Conservation (phyloP, 1,139 yeast species). For the Sugiyamaella sp. region DNA sequence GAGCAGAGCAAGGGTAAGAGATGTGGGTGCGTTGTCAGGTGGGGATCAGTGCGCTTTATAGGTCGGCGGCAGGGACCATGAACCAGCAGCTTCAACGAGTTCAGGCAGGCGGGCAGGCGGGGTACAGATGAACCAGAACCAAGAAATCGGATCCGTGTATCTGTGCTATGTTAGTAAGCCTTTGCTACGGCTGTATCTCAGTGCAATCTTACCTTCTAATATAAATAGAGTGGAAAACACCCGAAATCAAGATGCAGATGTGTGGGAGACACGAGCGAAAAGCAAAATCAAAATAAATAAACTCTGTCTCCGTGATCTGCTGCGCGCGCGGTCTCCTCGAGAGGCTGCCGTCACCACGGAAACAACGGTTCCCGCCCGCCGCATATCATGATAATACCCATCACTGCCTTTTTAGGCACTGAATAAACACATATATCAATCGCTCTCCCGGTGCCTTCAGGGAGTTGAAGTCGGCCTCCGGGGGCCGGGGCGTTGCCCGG, state of each 20-base stretch:
- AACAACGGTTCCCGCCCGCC: slow-evolving; percentile 1
- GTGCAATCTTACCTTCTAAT: neutral
- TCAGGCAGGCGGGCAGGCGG: no score
- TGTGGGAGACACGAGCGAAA: neutral
- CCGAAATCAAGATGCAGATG: slow-evolving; percentile 1
- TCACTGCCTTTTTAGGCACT: neutral
- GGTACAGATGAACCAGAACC: neutral
- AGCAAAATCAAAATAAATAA: neutral
- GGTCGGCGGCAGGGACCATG: neutral
- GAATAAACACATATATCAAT: neutral
- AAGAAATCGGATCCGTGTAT: neutral
- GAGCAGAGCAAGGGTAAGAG: neutral
- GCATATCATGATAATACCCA: neutral
- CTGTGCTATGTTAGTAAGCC: neutral
- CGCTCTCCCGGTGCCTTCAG: no score
- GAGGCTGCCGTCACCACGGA: slow-evolving; percentile 1
- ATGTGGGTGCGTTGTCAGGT: no score
- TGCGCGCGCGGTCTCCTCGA: neutral
- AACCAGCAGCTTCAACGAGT: neutral
- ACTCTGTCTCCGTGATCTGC: neutral
- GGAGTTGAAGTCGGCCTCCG: no score
- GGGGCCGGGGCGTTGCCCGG: no score
- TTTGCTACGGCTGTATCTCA: neutral
- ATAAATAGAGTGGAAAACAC: neutral
- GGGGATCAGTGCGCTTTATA: no score